Base-by-base conservation (phyloP, 2,329 filamentous ascomycete genomes). In the Ophiostoma himal-ulmi region DNA sequence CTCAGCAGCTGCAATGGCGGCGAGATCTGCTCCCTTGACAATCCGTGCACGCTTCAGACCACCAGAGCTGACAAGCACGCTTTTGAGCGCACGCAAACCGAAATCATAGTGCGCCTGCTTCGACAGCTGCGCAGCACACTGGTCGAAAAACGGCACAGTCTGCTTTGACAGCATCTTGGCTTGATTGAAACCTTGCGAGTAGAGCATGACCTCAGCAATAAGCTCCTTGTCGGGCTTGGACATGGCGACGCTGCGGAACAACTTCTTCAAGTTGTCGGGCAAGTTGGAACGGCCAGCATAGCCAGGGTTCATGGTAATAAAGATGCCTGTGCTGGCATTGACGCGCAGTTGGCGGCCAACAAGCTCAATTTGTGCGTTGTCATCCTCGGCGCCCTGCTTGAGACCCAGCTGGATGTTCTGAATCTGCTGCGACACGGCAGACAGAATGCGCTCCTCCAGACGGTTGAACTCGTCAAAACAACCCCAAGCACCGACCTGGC, bases 391-490 rank as follows among this genome's bases (percentile, higher is more conserved):
- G 44, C 91, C 90, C 78, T 94, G 93, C 78, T 94, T 94, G 70
- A 99, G 84, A 71, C 96, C 95, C 73, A 98, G 88, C 79, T 99
- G 95, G 73, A 99, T 99, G 78, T 99, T 99, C 78, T 99, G 95
- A 69, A 99, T 96, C 79, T 99, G 96, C 79, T 99, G 95, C 26
- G 96, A 99, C 20, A 99, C 96, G 22, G 95, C 95, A 64, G 96
- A 99, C 72, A 99, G 81, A 72, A 99, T 99, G 74, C 95, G 89
- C 82, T 99, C 95, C 77, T 99, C 95, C 26, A 99, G 85, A 86
- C 95, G 92, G 81, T 99, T 99, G 85, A 99, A 99, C 83, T 99
- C 95, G 77, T 99, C 95, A 80, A 99, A 99, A 83, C 95, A 99
- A 76, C 96, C 96, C 95, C 95, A 99, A 5, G 95, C 95, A 79